Percentiles rank a stretch among this genome's conserved stretches.
Evolutionary conservation across 371 early-diverging fungal species (phyloP).

Genomic region (Mucor velutinosus): DNA sequence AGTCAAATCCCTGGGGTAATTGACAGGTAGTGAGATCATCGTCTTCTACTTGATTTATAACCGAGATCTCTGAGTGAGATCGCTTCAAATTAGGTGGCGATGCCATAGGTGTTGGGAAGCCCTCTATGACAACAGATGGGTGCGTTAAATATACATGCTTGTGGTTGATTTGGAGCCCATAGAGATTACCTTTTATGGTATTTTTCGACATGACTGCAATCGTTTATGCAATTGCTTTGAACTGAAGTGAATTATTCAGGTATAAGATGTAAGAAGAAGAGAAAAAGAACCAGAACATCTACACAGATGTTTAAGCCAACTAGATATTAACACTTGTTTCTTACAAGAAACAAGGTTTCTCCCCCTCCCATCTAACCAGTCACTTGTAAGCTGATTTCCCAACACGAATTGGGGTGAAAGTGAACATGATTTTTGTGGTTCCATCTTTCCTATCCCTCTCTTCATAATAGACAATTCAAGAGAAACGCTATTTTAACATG

Average conservation of each 20-base stretch:
- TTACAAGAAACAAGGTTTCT: neutral
- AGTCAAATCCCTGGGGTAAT: conserved; percentile 17
- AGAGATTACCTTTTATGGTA: neutral
- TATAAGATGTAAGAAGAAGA: neutral
- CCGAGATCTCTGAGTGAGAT: neutral
- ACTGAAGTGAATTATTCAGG: neutral
- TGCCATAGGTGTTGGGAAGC: neutral
- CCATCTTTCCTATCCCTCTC: neutral
- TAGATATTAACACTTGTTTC: conserved; percentile 2
- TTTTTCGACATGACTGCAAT: conserved; percentile 2
- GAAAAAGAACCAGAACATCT: neutral
- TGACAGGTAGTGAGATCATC: neutral
- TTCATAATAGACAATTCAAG: neutral
- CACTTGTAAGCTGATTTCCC: neutral
- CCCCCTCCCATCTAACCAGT: neutral
- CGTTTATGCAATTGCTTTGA: conserved; percentile 1
- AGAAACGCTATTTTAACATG: conserved; percentile 30
- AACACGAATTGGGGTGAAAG: conserved; percentile 4
- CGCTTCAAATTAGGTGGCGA: conserved; percentile 3
- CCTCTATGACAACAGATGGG: neutral
- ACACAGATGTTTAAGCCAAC: neutral
- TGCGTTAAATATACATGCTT: neutral
- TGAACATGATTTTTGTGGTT: neutral
- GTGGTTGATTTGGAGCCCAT: neutral
- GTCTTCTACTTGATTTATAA: neutral